phyloP scores from a whole-genome alignment of 1,284 basidiomycete genomes.

The Leccinum variabile region DNA sequence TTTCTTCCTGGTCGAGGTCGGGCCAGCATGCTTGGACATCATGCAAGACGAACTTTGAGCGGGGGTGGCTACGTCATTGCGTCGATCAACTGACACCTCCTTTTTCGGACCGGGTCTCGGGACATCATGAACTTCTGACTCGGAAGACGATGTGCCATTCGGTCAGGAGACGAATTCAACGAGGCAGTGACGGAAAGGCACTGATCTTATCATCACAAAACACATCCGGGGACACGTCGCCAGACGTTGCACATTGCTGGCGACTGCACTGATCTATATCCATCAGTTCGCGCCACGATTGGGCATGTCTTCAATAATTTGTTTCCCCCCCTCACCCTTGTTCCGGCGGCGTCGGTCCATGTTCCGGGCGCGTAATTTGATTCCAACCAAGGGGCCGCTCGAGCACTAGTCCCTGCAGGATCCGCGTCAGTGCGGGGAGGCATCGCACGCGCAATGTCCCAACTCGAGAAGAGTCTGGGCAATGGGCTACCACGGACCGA shows the following conservation, averaged over 20 bases:
- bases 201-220: slow-evolving; percentile 2
- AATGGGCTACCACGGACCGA: slow-evolving; percentile 15
- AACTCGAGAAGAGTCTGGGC: slow-evolving; percentile 11
- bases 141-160: neutral
- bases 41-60: slow-evolving; percentile 14
- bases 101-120: slow-evolving; percentile 20
- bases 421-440: slow-evolving; percentile 13
- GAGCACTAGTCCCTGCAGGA: slow-evolving; percentile 17
- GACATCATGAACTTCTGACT: neutral
- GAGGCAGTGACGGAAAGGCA: slow-evolving; percentile 7
- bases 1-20: slow-evolving; percentile 22
- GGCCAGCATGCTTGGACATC: slow-evolving; percentile 29
- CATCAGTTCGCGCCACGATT: slow-evolving; percentile 20
- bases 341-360: slow-evolving; percentile 22
- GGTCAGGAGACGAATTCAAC: neutral
- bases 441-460: slow-evolving; percentile 12
- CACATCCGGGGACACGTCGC: neutral
- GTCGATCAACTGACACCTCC: slow-evolving; percentile 28
- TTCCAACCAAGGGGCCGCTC: slow-evolving; percentile 1
- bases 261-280: slow-evolving; percentile 10
- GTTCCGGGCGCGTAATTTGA: slow-evolving; percentile 4
- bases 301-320: neutral
- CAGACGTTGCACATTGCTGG: slow-evolving; percentile 8
- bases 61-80: slow-evolving; percentile 27
- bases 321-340: slow-evolving; percentile 11